Base-by-base conservation (phyloP, 1,284 basidiomycete genomes). In the Ustilago nuda region DNA sequence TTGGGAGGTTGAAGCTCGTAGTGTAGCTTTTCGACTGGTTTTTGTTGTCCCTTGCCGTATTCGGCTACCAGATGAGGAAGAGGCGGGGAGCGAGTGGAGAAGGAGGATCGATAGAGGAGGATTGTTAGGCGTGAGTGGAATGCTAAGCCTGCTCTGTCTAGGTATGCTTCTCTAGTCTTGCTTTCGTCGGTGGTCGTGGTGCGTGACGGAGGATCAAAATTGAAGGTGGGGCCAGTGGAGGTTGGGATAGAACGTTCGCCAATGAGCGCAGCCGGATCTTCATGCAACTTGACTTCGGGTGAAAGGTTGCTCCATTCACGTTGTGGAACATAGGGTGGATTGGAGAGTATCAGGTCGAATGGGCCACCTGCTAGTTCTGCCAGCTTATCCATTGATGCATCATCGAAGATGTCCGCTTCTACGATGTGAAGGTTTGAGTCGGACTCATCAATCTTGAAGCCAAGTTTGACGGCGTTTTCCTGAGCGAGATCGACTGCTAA, bases 301-400 rank as follows among this genome's bases (percentile, higher is more conserved):
- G 51, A 36, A 1, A 76, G 50, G 8, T 17, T 39, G 2, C 63
- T 35, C 69, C 69, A 76, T 43, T 76, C 74, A 1, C 66, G 27
- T 2, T 69, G 46, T 13, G 74, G 74, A 6, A 76, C 72, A 54
- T 76, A 76, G 9, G 74, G 74, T 7, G 74, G 74, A 32, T 76
- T 76, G 56, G 69, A 66, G 13, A 72, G 43, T 13, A 76, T 56
- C 15, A 76, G 11, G 19, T 69, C 60, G 30, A 76, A 76, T 3
- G 74, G 62, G 3, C 66, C 69, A 2, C 62, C 69, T 43, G 66
- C 69, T 0, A 55, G 3, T 0, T 12, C 17, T 0, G 62, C 56
- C 17, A 76, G 36, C 30, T 5, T 17, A 8, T 72, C 58, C 66
- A 76, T 66, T 3, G 62, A 52, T 3, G 2, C 30, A 23, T 76